Conservation (phyloP, 2,329 filamentous ascomycete genomes). For the Lachnellula arida region DNA sequence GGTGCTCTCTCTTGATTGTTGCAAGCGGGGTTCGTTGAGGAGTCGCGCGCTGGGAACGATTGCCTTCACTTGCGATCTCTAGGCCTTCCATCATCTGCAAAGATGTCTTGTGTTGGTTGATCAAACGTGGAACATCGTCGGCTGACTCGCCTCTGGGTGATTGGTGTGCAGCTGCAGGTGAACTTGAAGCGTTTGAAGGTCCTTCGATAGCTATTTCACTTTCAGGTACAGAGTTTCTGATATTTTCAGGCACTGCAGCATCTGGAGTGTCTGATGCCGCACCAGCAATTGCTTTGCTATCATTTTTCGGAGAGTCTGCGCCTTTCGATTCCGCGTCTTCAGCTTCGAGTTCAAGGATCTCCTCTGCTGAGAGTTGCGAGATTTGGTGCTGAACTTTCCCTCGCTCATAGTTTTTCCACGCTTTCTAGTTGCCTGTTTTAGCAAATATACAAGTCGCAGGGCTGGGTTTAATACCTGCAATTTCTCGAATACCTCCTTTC, state of each 20-base stretch:
- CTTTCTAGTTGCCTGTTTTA: not conserved
- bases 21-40: not conserved
- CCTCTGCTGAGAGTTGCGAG: not conserved
- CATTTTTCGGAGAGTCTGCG: not conserved
- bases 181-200: too few species aligned
- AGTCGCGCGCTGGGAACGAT: not conserved
- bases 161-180: too few species aligned
- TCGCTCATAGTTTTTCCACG: not conserved
- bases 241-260: too few species aligned
- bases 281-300: too few species aligned
- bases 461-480: conserved; percentile 1
- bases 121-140: too few species aligned
- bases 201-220: too few species aligned
- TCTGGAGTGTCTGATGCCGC: too few species aligned
- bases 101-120: too few species aligned
- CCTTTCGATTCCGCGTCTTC: not conserved
- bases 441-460: not conserved
- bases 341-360: conserved; percentile 2
- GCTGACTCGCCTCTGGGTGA: too few species aligned
- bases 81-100: too few species aligned
- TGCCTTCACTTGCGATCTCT: too few species aligned
- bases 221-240: too few species aligned
- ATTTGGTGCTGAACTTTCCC: not conserved
- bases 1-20: not conserved
- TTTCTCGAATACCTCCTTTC: not conserved